phyloP scores from a whole-genome alignment of 2,329 filamentous ascomycete genomes.

The Aspergillus spinulosporus region DNA sequence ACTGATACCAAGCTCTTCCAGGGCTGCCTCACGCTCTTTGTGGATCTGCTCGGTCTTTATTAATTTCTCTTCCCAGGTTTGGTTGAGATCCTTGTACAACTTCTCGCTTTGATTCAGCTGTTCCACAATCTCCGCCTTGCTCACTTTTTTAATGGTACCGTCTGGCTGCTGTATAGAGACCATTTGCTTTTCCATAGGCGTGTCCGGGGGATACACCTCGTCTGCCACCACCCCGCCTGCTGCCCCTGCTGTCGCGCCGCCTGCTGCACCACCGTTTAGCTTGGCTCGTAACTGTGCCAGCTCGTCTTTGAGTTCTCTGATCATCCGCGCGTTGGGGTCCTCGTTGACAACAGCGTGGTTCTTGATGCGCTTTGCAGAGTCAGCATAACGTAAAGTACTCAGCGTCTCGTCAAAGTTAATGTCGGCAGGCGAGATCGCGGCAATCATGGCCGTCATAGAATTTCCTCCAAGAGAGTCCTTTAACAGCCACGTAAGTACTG shows the following conservation, averaged over 20 bases:
- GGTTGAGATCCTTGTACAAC: constrained; percentile 89
- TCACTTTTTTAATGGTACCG: constrained; percentile 88
- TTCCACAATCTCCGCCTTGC: constrained; percentile 96
- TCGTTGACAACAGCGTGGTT: constrained; percentile 99
- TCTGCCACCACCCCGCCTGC: constrained; percentile 58
- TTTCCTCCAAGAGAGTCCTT: constrained; percentile 98
- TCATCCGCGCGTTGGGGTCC: constrained; percentile 98
- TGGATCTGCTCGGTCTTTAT: constrained; percentile 95
- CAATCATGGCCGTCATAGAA: constrained; percentile 99
- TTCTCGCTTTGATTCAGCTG: constrained; percentile 97
- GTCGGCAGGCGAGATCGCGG: constrained; percentile 94
- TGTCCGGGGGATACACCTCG: constrained; percentile 87
- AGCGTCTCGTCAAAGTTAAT: constrained; percentile 99
- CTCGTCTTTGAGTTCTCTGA: constrained; percentile 95
- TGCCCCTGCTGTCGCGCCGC: constrained; percentile 42
- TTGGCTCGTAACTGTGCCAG: constrained; percentile 82
- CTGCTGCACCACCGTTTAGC: constrained; percentile 61
- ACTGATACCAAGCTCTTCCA: constrained; percentile 96
- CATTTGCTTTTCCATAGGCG: constrained; percentile 91
- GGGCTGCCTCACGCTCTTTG: constrained; percentile 89
- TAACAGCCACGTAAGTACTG: constrained; percentile 90
- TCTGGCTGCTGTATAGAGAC: constrained; percentile 88
- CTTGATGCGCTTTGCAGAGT: constrained; percentile 98
- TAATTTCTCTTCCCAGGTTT: constrained; percentile 98
- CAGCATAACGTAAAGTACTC: constrained; percentile 91